A percentile compares a stretch with the other conserved stretches of the same genome.
These are phyloP conservation scores for Trichoderma reesei DNA, from an alignment of 495 filamentous ascomycete species.

Conservation along the genomic window DNA sequence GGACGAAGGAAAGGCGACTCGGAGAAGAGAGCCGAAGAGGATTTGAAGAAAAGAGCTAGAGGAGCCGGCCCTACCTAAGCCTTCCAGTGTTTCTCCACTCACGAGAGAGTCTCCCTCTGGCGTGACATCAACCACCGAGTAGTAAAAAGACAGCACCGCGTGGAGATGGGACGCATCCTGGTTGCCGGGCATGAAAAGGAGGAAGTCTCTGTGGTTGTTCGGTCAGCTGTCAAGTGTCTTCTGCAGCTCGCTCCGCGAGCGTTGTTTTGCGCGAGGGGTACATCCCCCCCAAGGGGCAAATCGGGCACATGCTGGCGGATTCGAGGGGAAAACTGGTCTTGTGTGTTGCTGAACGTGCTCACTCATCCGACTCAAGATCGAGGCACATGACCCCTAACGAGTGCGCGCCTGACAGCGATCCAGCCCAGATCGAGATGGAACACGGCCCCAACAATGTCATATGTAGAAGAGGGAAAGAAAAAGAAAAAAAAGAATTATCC, in stretches of 20 bases:
- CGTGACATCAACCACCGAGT: slow-evolving; percentile 80
- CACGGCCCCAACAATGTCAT: slow-evolving; percentile 2
- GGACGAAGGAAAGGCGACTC: slow-evolving; percentile 32
- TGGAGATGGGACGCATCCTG: slow-evolving; percentile 56
- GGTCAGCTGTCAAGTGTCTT: slow-evolving; percentile 6
- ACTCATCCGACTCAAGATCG: neutral
- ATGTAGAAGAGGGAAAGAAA: slow-evolving; percentile 7
- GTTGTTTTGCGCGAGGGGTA: neutral
- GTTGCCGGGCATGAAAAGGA: slow-evolving; percentile 81
- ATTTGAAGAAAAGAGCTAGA: slow-evolving; percentile 52
- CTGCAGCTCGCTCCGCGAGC: neutral
- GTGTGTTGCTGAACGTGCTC: neutral
- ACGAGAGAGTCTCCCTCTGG: slow-evolving; percentile 90
- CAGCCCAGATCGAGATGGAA: neutral
- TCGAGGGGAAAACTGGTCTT: neutral
- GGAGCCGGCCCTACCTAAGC: slow-evolving; percentile 79
- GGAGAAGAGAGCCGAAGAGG: slow-evolving; percentile 58
- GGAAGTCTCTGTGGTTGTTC: slow-evolving; percentile 59
- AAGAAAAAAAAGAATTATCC: neutral
- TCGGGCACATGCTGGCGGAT: neutral
- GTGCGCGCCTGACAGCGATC: neutral
- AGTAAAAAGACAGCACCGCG: slow-evolving; percentile 85
- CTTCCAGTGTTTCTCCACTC: slow-evolving; percentile 76
- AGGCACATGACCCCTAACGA: slow-evolving; percentile 2
- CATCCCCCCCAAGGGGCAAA: neutral